Evolutionary conservation across 192 early-diverging fungal species (phyloP), one percentile per base, ranked within the genome.

Genomic region (Entomortierella beljakovae): DNA sequence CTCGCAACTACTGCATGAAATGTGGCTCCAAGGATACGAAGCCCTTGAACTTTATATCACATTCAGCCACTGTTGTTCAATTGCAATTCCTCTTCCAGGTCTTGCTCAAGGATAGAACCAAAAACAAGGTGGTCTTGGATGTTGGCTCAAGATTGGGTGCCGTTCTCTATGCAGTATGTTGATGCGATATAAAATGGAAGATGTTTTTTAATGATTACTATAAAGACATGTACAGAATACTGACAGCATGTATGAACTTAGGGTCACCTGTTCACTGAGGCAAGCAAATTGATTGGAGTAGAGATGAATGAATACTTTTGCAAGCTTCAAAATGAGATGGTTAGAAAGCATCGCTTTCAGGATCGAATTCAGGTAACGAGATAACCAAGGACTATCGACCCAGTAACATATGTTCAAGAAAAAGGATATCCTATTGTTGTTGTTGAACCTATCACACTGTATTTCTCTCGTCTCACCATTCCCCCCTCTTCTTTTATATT

Each of bases 221-320:
- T 43, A 43, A 9, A 18, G 18, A 9, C 8, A 13, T 22, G 58
- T 40, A n/a, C 15, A 34, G 8, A 22, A 38, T 13, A 5, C 1
- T 54, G 9, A 38, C 26, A 54, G 9, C n/a, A 22, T 29, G 1
- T 54, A 8, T 53, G 4, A 13, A 15, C 16, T 11, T 76, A 87
- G 86, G 87, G 85, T 26, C 68, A 88, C 50, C 46, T 88, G 42
- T 87, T 87, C 59, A 86, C 84, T 11, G 70, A 81, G 16, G 83
- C 85, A 9, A 86, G 82, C 29, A 82, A 81, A 57, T 20, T 89
- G 20, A 87, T 89, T 55, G 88, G 88, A 50, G 81, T 90, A 8
- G 88, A 90, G 58, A 81, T 89, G 70, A 90, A 89, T 43, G 75
- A 76, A n/a, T 87, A 84, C 70, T 90, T 87, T 53, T 81, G 80